phyloP scores from a whole-genome alignment of 441 rosid species.

The Croton setiger region DNA sequence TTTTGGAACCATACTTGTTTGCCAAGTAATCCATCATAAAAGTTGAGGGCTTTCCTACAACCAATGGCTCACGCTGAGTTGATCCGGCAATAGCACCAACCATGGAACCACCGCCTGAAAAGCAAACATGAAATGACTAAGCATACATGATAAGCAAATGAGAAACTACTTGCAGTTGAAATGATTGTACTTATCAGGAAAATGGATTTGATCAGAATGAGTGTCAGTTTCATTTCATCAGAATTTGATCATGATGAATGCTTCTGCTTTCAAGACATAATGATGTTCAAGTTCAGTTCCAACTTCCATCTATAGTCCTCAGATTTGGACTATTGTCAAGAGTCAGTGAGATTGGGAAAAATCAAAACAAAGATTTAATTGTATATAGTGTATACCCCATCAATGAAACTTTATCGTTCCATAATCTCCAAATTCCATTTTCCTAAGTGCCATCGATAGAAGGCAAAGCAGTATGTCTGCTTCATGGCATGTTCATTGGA shows the following conservation, averaged over 20 bases:
- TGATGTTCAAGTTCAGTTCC: not conserved
- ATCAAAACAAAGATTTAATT: not conserved
- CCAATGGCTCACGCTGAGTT: slow-evolving; percentile 71
- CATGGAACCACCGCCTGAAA: slow-evolving; percentile 95
- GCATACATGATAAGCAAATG: slow-evolving; percentile 3
- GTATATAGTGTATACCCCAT: not conserved
- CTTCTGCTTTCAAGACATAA: not conserved
- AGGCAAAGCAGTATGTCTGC: not conserved
- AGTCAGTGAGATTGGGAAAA: not conserved
- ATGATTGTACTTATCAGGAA: not conserved
- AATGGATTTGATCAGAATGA: not conserved
- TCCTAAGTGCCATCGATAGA: not conserved
- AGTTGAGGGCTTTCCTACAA: slow-evolving; percentile 90
- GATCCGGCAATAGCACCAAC: slow-evolving; percentile 81
- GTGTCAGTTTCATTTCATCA: not conserved
- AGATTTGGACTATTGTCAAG: not conserved
- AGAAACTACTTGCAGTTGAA: not conserved
- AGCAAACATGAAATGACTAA: no score
- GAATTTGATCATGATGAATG: not conserved
- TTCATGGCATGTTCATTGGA: not conserved
- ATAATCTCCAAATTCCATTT: not conserved
- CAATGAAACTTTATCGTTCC: not conserved
- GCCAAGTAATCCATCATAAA: slow-evolving; percentile 93
- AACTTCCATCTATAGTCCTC: slow-evolving; percentile 1
- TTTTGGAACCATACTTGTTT: slow-evolving; percentile 49